These are phyloP conservation scores for Nasturtium officinale DNA, from an alignment of 345 rosid genomes.

Conservation along the genomic window DNA sequence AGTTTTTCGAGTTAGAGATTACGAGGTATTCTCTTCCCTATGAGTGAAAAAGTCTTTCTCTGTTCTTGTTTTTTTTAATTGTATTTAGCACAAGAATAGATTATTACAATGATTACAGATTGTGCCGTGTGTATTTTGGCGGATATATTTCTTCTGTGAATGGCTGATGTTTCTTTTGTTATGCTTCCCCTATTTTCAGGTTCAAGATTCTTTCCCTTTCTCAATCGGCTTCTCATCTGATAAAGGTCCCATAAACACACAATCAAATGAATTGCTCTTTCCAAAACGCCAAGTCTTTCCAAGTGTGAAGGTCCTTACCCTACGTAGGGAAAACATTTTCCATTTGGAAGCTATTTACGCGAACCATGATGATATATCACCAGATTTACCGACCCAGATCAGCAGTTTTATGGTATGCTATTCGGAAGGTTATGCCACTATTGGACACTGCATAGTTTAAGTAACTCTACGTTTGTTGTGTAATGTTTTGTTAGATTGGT, in stretches of 20 bases:
- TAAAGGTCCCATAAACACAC: conserved; percentile 53
- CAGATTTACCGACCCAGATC: conserved; percentile 49
- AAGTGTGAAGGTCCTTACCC: conserved; percentile 66
- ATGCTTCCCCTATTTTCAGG: conserved; percentile 51
- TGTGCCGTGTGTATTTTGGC: not conserved
- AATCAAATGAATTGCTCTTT: conserved; percentile 59
- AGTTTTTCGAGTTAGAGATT: conserved; percentile 58
- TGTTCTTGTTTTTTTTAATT: not conserved
- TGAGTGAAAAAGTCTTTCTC: not conserved
- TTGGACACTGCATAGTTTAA: conserved; percentile 6
- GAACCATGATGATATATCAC: conserved; percentile 52
- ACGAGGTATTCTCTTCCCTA: conserved; percentile 50
- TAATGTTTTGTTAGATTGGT: conserved; percentile 59
- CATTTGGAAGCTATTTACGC: conserved; percentile 65
- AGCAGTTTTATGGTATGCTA: conserved; percentile 57
- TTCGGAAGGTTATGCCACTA: conserved; percentile 9
- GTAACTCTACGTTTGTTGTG: conserved; percentile 16
- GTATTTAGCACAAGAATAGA: conserved; percentile 3
- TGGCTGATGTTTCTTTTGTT: conserved; percentile 23
- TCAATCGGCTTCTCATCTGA: conserved; percentile 68
- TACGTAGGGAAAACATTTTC: conserved; percentile 55
- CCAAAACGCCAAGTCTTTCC: conserved; percentile 73
- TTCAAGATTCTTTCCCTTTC: conserved; percentile 80
- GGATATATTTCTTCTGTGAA: not conserved
- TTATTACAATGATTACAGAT: not conserved